Base-by-base conservation (phyloP, 257 asterid species). In the Nicotiana undulata region DNA sequence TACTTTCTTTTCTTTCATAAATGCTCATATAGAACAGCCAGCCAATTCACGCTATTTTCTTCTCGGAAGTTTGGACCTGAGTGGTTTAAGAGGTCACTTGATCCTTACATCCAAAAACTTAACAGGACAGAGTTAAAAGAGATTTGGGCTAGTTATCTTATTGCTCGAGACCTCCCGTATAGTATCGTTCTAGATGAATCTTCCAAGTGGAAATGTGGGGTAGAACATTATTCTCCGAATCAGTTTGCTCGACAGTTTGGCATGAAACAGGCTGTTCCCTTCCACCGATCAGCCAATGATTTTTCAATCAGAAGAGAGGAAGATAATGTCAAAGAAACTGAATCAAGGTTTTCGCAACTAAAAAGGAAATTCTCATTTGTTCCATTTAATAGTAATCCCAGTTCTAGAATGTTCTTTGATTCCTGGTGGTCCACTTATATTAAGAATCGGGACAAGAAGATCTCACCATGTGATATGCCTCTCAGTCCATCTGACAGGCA, bases 351-450 rank as follows among this genome's bases (percentile, higher is more conserved):
- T 2, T 34, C 0, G 2, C 49, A 52, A 52, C 55, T 65, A 52
- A 65, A n/a, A 55, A 29, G 44, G 37, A 22, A 80, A 65, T 80
- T 66, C 78, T 26, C 52, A 5, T 80, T 80, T 51, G 67, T 66
- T 66, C 63, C 78, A 32, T 80, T 80, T 80, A 15, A 20, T 32
- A 16, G n/a, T 5, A 52, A 66, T 64, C 82, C 82, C 5, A 51
- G 51, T 15, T 51, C 82, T n/a, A 66, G 67, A 0, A 31, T n/a
- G 4, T 66, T 66, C 61, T 80, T 80, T 17, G 67, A 66, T 64
- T 80, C 31, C 26, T 80, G 82, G 82, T 80, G 82, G 82, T 80
- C 82, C 15, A 53, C 77, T 32, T 80, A 80, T 31, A 80, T 80
- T 22, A 49, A 49, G 6, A 74, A 24, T 49, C 78, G 78, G 78